These are phyloP conservation scores for Colletotrichum sp. DNA, from an alignment of 2,329 filamentous ascomycete species.

Conservation along the genomic window DNA sequence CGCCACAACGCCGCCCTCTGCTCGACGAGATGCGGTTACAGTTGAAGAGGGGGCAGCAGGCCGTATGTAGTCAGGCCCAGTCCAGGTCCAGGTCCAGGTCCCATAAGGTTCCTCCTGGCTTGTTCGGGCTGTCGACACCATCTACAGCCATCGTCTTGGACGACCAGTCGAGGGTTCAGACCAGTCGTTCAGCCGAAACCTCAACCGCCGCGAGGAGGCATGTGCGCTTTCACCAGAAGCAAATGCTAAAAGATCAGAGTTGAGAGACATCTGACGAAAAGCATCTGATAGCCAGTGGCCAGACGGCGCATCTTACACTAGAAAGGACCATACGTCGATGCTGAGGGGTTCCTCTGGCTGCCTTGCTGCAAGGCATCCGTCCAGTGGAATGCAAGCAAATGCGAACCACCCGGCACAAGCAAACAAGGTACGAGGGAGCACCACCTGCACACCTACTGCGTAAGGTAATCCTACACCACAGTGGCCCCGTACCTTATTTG, in stretches of 20 bases:
- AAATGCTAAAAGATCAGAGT: neutral
- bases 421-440: neutral
- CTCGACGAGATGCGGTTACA: neutral
- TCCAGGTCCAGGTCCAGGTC: neutral
- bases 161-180: neutral
- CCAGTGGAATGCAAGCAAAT: neutral
- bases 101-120: neutral
- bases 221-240: neutral
- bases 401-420: neutral
- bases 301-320: neutral
- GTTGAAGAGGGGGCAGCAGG: neutral
- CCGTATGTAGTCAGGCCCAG: neutral
- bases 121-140: neutral
- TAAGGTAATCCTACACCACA: no score
- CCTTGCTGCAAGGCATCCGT: neutral
- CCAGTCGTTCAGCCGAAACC: conserved; percentile 10
- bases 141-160: neutral
- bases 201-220: neutral
- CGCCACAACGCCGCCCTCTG: conserved; percentile 6
- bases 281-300: neutral
- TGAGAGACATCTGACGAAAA: neutral
- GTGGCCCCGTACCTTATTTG: neutral
- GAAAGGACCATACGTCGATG: neutral
- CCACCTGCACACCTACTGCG: no score
- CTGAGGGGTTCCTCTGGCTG: neutral